Base-by-base conservation (phyloP, 345 rosid genomes). In the Psidium friedrichsthalianum region DNA sequence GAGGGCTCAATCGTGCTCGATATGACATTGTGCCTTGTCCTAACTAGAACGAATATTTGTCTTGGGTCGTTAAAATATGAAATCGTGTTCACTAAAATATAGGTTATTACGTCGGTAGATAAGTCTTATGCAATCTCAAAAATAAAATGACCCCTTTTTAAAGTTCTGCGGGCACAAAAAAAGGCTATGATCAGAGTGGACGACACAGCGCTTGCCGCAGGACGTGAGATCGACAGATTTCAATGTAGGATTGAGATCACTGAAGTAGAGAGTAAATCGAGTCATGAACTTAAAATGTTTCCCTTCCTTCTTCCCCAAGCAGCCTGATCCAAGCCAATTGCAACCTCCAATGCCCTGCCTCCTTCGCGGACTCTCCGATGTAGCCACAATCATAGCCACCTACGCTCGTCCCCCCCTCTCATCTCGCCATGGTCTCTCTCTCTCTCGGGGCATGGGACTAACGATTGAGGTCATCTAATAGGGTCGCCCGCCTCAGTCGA, bases 31-130 rank as follows among this genome's bases (percentile, higher is more conserved):
- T 22, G 24, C 59, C 59, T 24, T 24, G 13, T 5, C 59, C n/a
- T 11, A 11, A 8, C 5, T 20, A 32, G 18, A 69, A 69, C 1
- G 47, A 69, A 69, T 16, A 12, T 20, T 7, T 1, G 20, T 36
- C 22, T 69, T 69, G 3, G 4, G 8, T 69, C 16, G 1, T 16
- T 32, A 18, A 32, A 10, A 32, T 32, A 18, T 69, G 6, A 8
- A 69, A 18, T 69, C 0, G 11, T 36, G 36, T 36, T 1, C 6
- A 18, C 0, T 9, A 7, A 32, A 69, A 4, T 18, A 36, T 18
- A 69, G 14, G 5, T 0, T 18, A 1, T 69, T 0, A 3, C 5
- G 3, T 7, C 0, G 24, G 0, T 32, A 32, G 12, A 32, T 8
- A 18, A 8, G 6, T 69, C 13, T 16, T 32, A 12, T 32, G 1